These are phyloP conservation scores for Apophysomyces trapeziformis DNA, from an alignment of 371 early-diverging fungal genomes.

Conservation along the genomic window DNA sequence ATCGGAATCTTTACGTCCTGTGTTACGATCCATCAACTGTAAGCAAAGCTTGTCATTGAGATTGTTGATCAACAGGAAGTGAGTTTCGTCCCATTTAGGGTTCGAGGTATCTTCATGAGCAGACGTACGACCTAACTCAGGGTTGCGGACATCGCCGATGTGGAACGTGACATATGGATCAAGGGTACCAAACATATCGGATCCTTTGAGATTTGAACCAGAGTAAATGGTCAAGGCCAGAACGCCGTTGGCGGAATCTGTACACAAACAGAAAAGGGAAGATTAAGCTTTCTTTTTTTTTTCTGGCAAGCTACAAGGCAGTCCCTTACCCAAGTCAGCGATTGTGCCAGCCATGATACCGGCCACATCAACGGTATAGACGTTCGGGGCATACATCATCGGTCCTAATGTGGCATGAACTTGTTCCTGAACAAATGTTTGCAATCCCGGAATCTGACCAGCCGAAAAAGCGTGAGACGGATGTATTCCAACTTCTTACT, in stretches of 20 bases:
- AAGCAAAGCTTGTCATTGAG: slow-evolving; percentile 37
- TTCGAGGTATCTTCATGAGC: slow-evolving; percentile 59
- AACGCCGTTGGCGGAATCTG: slow-evolving; percentile 81
- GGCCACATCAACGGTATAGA: slow-evolving; percentile 83
- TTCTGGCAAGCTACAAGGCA: not conserved
- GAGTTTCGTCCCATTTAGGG: slow-evolving; percentile 53
- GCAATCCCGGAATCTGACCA: slow-evolving; percentile 80
- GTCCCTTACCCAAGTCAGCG: slow-evolving; percentile 32
- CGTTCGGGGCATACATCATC: slow-evolving; percentile 90
- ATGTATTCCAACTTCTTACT: not conserved
- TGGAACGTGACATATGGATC: slow-evolving; percentile 86
- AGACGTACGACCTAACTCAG: slow-evolving; percentile 64
- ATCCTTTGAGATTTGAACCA: slow-evolving; percentile 82
- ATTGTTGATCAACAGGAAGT: slow-evolving; percentile 48
- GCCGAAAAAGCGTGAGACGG: not conserved
- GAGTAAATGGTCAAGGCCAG: slow-evolving; percentile 77
- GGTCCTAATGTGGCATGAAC: slow-evolving; percentile 77
- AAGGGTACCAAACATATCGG: slow-evolving; percentile 81
- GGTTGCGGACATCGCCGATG: slow-evolving; percentile 66
- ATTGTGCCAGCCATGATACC: slow-evolving; percentile 79
- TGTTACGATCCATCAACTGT: slow-evolving; percentile 53
- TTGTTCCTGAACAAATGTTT: slow-evolving; percentile 81
- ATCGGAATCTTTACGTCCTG: slow-evolving; percentile 42
- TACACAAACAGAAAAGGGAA: not conserved
- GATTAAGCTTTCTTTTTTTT: not conserved